Evolutionary conservation across 192 early-diverging fungal genomes (phyloP), one percentile per base, ranked within the genome.

Genomic region (Rhizoclosmatium sp.): DNA sequence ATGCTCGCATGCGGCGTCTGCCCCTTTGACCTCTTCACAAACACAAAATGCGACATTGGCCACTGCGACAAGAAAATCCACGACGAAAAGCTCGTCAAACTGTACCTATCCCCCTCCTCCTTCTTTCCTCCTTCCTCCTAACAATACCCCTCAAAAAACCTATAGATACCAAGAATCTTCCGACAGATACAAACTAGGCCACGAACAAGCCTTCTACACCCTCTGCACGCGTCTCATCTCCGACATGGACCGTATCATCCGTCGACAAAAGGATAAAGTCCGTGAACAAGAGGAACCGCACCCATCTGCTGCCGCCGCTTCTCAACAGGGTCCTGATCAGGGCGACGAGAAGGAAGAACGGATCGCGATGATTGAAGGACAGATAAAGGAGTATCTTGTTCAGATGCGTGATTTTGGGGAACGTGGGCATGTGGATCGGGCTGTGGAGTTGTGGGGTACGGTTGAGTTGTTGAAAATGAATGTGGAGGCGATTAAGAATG

Each of bases 41-140:
- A 95, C 82, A 95, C 94, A 3, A 95, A 95, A 83, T 92, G 92
- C 31, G 93, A 94, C 77, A 87, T 95, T 78, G 92, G 92, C 21
- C 70, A 86, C 2, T 95, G 94, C 80, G 88, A 91, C 65, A 90
- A 91, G 69, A 80, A 80, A 41, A 80, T 94, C n/a, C 94, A 95
- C 82, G 92, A 95, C 73, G 94, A 95, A 78, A 89, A 89, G 76
- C 85, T 95, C 59, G 87, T 89, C 31, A 85, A 91, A 47, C 85
- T 88, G 82, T 89, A 71, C 40, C 47, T 46, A 5, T 21, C 40
- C 21, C 51, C 31, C 23, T 2, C 10, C 31, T 39, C 62, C 31
- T 65, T 41, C 12, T 4, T 65, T 1, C 12, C 40, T 65, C 2
- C 31, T 65, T 1, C 12, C 40, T 65, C 2, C 31, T 41, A 21